Evolutionary conservation across 1,284 basidiomycete genomes (phyloP).

Genomic region (Melampsora abietis-canadensis): DNA sequence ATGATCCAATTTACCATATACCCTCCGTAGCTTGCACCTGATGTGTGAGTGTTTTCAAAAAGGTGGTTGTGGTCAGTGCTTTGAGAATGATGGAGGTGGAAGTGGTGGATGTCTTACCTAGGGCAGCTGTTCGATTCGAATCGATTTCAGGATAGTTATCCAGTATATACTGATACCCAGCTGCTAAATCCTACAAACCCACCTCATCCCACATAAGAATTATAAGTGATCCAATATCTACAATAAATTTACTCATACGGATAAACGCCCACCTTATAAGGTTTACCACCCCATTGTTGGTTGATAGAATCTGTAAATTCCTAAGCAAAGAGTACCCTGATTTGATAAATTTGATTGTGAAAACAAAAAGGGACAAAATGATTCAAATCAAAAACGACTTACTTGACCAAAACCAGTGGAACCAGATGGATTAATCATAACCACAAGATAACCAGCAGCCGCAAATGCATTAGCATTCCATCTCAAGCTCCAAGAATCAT

Average conservation of each 20-base stretch:
- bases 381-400: not conserved
- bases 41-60: not conserved
- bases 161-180: constrained; percentile 36
- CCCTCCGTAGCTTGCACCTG: constrained; percentile 38
- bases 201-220: not conserved
- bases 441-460: constrained; percentile 48
- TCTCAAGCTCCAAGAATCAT: constrained; percentile 48
- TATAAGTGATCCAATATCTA: not conserved
- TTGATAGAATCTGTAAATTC: constrained; percentile 48
- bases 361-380: not conserved
- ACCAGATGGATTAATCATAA: constrained; percentile 49
- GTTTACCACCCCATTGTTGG: constrained; percentile 49
- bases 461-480: constrained; percentile 50
- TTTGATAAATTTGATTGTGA: too few relatives aligned
- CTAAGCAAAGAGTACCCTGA: constrained; percentile 5
- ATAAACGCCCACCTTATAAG: constrained; percentile 45
- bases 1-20: constrained; percentile 48
- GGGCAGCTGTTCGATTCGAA: constrained; percentile 24
- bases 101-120: not conserved
- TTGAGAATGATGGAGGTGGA: not conserved
- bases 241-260: not conserved
- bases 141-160: constrained; percentile 32
- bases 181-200: constrained; percentile 22
- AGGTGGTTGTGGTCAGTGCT: too few relatives aligned
- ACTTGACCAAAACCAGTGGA: constrained; percentile 49